Conservation (phyloP, 1,284 basidiomycete genomes). For the Moesziomyces globuligerus region DNA sequence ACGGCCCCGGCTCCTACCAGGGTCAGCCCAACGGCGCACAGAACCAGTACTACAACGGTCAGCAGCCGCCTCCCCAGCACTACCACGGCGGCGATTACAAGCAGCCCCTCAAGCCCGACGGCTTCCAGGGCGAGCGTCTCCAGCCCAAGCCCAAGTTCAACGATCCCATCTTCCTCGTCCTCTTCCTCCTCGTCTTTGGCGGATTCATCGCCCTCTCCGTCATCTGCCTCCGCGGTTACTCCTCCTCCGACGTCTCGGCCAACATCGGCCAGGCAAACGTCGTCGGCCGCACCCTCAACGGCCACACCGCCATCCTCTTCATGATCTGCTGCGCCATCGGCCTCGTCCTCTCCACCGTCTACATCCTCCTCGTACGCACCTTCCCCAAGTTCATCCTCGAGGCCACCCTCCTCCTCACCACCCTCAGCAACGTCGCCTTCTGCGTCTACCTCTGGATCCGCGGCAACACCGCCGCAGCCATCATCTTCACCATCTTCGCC, state of each 20-base stretch:
- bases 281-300: slow-evolving; percentile 79
- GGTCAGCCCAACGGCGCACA: slow-evolving; percentile 53
- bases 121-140: slow-evolving; percentile 56
- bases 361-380: slow-evolving; percentile 74
- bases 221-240: slow-evolving; percentile 62
- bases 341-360: slow-evolving; percentile 71
- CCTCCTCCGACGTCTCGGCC: slow-evolving; percentile 27
- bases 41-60: slow-evolving; percentile 49
- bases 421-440: slow-evolving; percentile 52
- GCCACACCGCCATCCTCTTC: slow-evolving; percentile 75
- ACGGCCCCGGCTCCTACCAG: slow-evolving; percentile 36
- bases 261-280: slow-evolving; percentile 71
- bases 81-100: slow-evolving; percentile 50
- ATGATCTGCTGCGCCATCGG: slow-evolving; percentile 75
- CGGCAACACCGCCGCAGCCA: slow-evolving; percentile 53
- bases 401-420: slow-evolving; percentile 52
- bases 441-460: slow-evolving; percentile 53
- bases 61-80: slow-evolving; percentile 31
- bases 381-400: slow-evolving; percentile 75
- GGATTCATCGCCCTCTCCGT: slow-evolving; percentile 68
- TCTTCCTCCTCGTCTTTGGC: slow-evolving; percentile 67
- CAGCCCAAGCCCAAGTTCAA: slow-evolving; percentile 58
- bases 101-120: slow-evolving; percentile 54
- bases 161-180: slow-evolving; percentile 65
- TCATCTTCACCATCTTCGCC: slow-evolving; percentile 63